These are phyloP conservation scores for Berkeleyomyces basicola DNA, from an alignment of 2,329 filamentous ascomycete genomes.

Conservation along the genomic window DNA sequence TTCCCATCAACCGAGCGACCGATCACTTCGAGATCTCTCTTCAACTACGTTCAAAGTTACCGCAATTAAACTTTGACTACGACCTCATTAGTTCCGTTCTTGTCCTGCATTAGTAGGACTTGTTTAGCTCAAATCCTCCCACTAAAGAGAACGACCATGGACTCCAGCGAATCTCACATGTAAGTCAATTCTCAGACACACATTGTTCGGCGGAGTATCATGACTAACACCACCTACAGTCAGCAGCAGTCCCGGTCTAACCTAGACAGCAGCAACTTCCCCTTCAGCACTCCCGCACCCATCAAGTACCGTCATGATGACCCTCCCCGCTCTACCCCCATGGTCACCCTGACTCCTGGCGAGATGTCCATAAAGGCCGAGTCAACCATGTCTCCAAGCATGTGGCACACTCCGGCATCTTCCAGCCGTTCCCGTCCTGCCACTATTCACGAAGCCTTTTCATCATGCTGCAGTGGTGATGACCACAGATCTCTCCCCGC, in stretches of 20 bases:
- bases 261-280: slow-evolving; percentile 33
- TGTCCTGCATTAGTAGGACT: too few relatives aligned
- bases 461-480: slow-evolving; percentile 36
- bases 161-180: slow-evolving; percentile 35
- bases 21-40: not conserved
- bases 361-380: slow-evolving; percentile 34
- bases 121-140: not conserved
- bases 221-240: slow-evolving; percentile 8
- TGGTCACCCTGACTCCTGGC: slow-evolving; percentile 34
- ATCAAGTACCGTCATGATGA: slow-evolving; percentile 32
- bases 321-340: slow-evolving; percentile 26
- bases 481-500: slow-evolving; percentile 35
- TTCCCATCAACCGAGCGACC: not conserved
- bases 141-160: slow-evolving; percentile 25
- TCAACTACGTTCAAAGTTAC: not conserved
- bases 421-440: slow-evolving; percentile 37
- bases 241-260: slow-evolving; percentile 19
- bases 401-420: slow-evolving; percentile 40
- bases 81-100: not conserved
- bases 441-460: slow-evolving; percentile 45
- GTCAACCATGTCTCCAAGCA: slow-evolving; percentile 27
- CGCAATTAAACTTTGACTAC: not conserved
- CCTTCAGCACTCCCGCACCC: slow-evolving; percentile 28
- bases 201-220: not conserved
- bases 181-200: slow-evolving; percentile 25